These are phyloP conservation scores for Fomitopsis serialis DNA, from an alignment of 768 basidiomycete species.

Conservation along the genomic window DNA sequence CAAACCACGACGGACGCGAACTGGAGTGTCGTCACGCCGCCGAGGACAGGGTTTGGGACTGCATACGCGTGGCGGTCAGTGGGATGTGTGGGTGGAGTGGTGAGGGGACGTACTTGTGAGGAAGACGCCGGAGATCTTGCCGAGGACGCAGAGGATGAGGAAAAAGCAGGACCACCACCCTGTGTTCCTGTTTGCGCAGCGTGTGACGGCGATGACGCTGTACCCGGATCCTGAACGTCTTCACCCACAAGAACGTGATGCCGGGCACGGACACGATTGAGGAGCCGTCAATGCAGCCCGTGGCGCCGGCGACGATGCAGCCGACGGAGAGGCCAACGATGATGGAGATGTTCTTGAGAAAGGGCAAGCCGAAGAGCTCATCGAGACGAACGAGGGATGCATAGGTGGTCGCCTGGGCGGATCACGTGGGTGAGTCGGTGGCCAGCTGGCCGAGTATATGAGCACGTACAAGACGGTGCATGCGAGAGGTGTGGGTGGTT, in stretches of 20 bases:
- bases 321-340: constrained; percentile 73
- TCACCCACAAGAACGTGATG: constrained; percentile 83
- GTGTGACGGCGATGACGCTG: constrained; percentile 78
- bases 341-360: constrained; percentile 76
- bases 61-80: not conserved
- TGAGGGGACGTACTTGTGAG: constrained; percentile 49
- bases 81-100: not conserved
- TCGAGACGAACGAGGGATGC: constrained; percentile 70
- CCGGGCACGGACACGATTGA: constrained; percentile 63
- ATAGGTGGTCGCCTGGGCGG: too few relatives aligned
- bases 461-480: too few relatives aligned
- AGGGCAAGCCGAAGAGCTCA: constrained; percentile 85
- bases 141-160: constrained; percentile 73
- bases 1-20: constrained; percentile 72
- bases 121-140: constrained; percentile 81
- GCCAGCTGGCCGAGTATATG: too few relatives aligned
- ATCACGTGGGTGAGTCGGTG: too few relatives aligned
- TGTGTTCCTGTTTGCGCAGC: constrained; percentile 75
- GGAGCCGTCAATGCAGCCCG: constrained; percentile 69
- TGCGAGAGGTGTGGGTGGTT: too few relatives aligned
- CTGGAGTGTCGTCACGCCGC: constrained; percentile 84
- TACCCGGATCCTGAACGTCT: constrained; percentile 74
- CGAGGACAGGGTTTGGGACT: constrained; percentile 77
- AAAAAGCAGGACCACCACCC: constrained; percentile 80
- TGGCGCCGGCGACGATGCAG: constrained; percentile 74